Evolutionary conservation across 192 early-diverging fungal species (phyloP).

Genomic region (Coemansia sp.): DNA sequence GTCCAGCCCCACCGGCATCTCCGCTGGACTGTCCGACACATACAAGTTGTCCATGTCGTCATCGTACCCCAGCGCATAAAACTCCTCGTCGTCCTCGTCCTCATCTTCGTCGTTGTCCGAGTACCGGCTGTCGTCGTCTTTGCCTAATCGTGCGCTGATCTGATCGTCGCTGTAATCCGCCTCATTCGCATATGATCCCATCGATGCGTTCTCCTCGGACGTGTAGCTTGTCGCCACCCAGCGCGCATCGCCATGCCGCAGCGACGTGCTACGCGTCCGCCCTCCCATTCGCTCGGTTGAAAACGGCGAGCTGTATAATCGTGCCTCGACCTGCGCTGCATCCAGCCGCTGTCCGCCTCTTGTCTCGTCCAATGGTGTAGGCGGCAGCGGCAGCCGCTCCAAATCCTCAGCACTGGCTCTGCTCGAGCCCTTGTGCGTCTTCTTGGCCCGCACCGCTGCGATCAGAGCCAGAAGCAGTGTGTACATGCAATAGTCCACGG

Average conservation of each 20-base stretch:
- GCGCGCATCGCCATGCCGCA: conserved; percentile 1
- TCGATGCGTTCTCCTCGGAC: conserved; percentile 24
- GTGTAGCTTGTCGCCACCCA: conserved; percentile 11
- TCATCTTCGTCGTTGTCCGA: conserved; percentile 12
- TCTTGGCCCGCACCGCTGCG: conserved; percentile 13
- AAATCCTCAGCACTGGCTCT: conserved; percentile 16
- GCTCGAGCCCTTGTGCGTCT: background rate
- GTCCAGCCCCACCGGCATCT: conserved; percentile 12
- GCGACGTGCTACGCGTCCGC: background rate
- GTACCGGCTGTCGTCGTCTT: conserved; percentile 3
- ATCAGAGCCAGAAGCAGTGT: conserved; percentile 20
- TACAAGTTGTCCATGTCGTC: conserved; percentile 20
- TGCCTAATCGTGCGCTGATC: background rate
- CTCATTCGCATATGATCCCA: background rate
- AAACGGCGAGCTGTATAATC: background rate
- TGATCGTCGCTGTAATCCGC: background rate
- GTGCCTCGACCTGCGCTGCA: background rate
- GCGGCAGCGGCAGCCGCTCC: conserved; percentile 37
- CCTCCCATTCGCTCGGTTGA: background rate
- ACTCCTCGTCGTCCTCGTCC: background rate
- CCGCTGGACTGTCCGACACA: conserved; percentile 10
- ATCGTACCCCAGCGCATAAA: conserved; percentile 6
- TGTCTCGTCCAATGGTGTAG: conserved; percentile 14
- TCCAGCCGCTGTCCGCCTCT: background rate
- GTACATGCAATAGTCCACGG: conserved; percentile 40